Percentiles rank a stretch among this genome's conserved stretches.
phyloP scores from a whole-genome alignment of 352 stramenopile species.

The Stramenopiles sp. region DNA sequence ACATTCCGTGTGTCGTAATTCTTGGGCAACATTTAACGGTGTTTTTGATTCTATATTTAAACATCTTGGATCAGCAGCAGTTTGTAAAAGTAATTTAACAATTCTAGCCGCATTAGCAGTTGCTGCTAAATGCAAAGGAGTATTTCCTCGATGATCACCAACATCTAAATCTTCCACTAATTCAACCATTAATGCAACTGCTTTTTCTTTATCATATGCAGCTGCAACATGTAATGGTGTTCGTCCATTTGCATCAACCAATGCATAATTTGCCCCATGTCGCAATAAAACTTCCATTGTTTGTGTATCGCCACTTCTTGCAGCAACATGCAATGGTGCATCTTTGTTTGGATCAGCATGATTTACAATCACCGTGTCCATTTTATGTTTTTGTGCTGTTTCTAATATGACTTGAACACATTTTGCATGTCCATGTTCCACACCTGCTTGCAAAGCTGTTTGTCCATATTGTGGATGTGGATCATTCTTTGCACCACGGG shows the following conservation, averaged over 20 bases:
- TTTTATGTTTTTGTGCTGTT: slow-evolving; percentile 18
- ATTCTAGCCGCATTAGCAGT: slow-evolving; percentile 16
- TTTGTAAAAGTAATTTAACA: slow-evolving; percentile 23
- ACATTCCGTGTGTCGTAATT: neutral
- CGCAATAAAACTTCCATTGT: slow-evolving; percentile 15
- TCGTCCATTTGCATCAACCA: slow-evolving; percentile 12
- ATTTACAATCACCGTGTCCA: slow-evolving; percentile 26
- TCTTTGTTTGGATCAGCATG: slow-evolving; percentile 21
- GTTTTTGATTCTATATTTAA: neutral
- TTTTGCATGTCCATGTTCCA: slow-evolving; percentile 14
- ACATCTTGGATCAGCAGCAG: slow-evolving; percentile 18
- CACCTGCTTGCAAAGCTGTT: slow-evolving; percentile 28
- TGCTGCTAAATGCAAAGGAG: slow-evolving; percentile 22
- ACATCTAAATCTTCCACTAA: slow-evolving; percentile 23
- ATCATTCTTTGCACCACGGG: slow-evolving; percentile 26
- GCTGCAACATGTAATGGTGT: slow-evolving; percentile 15
- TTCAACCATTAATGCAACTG: slow-evolving; percentile 25
- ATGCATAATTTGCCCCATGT: slow-evolving; percentile 15
- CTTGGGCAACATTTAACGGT: neutral
- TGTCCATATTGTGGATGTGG: slow-evolving; percentile 28
- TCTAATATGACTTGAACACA: slow-evolving; percentile 23
- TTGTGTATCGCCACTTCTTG: slow-evolving; percentile 7
- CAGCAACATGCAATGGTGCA: slow-evolving; percentile 22
- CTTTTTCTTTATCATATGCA: slow-evolving; percentile 9
- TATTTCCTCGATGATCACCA: slow-evolving; percentile 20